phyloP scores from a whole-genome alignment of 441 rosid species.

The Syzygium syzygioides region DNA sequence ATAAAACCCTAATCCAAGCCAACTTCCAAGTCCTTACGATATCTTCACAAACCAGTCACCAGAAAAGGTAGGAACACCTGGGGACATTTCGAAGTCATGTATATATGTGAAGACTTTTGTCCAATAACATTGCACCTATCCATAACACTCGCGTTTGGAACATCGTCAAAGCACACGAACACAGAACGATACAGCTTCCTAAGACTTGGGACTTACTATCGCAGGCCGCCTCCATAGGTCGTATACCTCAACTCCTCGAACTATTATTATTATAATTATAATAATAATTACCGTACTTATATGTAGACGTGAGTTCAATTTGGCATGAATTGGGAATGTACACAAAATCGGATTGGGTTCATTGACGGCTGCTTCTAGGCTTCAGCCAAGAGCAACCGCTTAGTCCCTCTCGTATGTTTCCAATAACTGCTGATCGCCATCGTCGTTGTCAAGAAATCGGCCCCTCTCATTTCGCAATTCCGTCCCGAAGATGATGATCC shows the following conservation, averaged over 20 bases:
- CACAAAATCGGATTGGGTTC: background rate
- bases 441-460: background rate
- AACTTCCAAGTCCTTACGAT: background rate
- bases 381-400: background rate
- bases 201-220: background rate
- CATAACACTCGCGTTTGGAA: background rate
- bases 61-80: background rate
- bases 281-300: too few relatives aligned
- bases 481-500: background rate
- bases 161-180: background rate
- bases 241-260: background rate
- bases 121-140: background rate
- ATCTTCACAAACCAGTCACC: background rate
- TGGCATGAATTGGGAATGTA: background rate
- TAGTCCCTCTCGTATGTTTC: background rate
- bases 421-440: background rate
- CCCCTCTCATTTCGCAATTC: background rate
- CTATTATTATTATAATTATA: background rate
- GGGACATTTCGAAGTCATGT: background rate
- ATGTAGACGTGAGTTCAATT: background rate
- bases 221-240: background rate
- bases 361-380: background rate
- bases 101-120: background rate
- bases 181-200: background rate
- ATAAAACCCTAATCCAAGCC: background rate